Conservation (phyloP, 2,329 filamentous ascomycete genomes). For the Apiospora saccharicola region DNA sequence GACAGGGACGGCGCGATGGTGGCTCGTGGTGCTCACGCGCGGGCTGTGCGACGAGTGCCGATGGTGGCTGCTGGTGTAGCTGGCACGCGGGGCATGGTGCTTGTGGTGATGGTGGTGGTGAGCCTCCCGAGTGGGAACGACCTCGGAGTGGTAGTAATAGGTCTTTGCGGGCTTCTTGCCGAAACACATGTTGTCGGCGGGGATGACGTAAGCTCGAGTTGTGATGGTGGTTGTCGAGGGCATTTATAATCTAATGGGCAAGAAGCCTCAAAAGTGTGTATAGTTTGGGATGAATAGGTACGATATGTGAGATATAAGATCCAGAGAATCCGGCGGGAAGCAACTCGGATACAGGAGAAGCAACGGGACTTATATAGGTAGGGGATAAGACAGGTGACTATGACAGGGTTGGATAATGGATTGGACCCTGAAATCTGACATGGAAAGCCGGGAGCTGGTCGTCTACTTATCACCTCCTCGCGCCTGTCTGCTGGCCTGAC, state of each 20-base stretch:
- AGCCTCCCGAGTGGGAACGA: slow-evolving; percentile 53
- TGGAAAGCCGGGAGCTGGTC: not conserved
- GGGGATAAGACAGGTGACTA: not conserved
- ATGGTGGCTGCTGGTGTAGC: slow-evolving; percentile 31
- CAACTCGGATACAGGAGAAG: not conserved
- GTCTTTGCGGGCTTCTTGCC: slow-evolving; percentile 49
- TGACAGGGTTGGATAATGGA: slow-evolving; percentile 15
- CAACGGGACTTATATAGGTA: not conserved
- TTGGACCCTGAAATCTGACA: slow-evolving; percentile 1
- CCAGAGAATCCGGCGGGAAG: not conserved
- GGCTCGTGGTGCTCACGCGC: slow-evolving; percentile 48
- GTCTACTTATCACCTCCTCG: not conserved
- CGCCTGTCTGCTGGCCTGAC: not conserved
- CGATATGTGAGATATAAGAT: not conserved
- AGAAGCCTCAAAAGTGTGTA: not conserved
- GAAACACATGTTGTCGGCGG: slow-evolving; percentile 56
- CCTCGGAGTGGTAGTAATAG: slow-evolving; percentile 65
- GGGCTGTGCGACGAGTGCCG: slow-evolving; percentile 46
- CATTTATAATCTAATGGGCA: slow-evolving; percentile 24
- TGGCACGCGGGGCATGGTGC: slow-evolving; percentile 48
- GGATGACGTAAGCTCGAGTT: slow-evolving; percentile 27
- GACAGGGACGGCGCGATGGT: slow-evolving; percentile 44
- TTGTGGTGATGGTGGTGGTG: slow-evolving; percentile 44
- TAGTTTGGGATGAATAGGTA: slow-evolving; percentile 27
- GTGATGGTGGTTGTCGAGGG: slow-evolving; percentile 30